Conservation (phyloP, 192 early-diverging fungal genomes). For the Coemansia sp. region DNA sequence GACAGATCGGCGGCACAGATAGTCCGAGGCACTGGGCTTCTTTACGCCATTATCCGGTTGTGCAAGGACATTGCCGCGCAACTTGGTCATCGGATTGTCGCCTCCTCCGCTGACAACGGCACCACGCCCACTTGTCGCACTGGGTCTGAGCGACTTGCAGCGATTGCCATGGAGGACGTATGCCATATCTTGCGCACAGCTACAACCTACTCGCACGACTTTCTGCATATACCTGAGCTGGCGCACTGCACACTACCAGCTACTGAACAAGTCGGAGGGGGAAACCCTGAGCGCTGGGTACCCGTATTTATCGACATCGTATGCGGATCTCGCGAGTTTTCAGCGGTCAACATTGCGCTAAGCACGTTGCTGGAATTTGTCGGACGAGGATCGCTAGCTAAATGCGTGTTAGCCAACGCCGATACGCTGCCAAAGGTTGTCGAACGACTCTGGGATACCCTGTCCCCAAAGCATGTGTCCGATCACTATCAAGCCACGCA, state of each 20-base stretch:
- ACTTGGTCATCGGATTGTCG: slow-evolving; percentile 14
- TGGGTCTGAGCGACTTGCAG: not conserved
- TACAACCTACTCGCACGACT: slow-evolving; percentile 22
- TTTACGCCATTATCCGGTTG: slow-evolving; percentile 23
- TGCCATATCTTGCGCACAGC: slow-evolving; percentile 42
- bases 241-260: slow-evolving; percentile 7
- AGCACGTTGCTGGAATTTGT: slow-evolving; percentile 35
- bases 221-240: slow-evolving; percentile 3
- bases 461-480: slow-evolving; percentile 59
- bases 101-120: not conserved
- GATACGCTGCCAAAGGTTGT: slow-evolving; percentile 20
- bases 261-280: not conserved
- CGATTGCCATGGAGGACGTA: slow-evolving; percentile 31
- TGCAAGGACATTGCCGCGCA: slow-evolving; percentile 23
- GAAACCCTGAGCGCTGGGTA: slow-evolving; percentile 24
- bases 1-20: slow-evolving; percentile 28
- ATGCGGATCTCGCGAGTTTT: slow-evolving; percentile 14
- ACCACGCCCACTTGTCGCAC: not conserved
- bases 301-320: slow-evolving; percentile 24
- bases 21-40: slow-evolving; percentile 38
- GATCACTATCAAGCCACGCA: slow-evolving; percentile 67
- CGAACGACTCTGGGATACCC: slow-evolving; percentile 66
- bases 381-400: slow-evolving; percentile 14
- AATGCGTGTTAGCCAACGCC: not conserved
- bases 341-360: slow-evolving; percentile 18